Conservation (phyloP, 2,329 filamentous ascomycete genomes). For the Clonostachys byssicola region DNA sequence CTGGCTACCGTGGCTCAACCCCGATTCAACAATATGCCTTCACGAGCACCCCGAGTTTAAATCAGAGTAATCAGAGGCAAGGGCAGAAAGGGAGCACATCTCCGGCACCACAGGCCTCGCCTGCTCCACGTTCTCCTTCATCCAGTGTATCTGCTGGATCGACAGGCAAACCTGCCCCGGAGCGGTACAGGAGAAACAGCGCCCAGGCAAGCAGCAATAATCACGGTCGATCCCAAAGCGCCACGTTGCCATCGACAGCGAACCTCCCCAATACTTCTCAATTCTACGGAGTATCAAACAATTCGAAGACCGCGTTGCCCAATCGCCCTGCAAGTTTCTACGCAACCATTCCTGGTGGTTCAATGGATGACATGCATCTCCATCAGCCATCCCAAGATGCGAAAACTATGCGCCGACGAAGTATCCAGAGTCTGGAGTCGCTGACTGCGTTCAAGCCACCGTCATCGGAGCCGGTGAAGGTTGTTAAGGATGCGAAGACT, state of each 20-base stretch:
- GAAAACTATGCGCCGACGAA: slow-evolving; percentile 77
- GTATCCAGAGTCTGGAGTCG: slow-evolving; percentile 63
- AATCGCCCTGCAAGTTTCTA: slow-evolving; percentile 50
- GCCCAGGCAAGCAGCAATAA: slow-evolving; percentile 28
- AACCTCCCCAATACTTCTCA: slow-evolving; percentile 18
- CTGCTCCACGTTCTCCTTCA: not conserved
- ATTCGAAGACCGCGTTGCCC: slow-evolving; percentile 24
- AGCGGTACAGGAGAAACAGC: slow-evolving; percentile 73
- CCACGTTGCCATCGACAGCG: slow-evolving; percentile 17
- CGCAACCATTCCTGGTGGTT: slow-evolving; percentile 37
- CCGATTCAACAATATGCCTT: slow-evolving; percentile 77
- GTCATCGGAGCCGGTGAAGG: slow-evolving; percentile 5
- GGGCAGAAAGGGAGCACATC: slow-evolving; percentile 12
- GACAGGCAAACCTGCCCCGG: slow-evolving; percentile 49
- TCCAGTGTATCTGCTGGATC: not conserved
- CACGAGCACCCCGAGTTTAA: slow-evolving; percentile 63
- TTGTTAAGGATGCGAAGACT: slow-evolving; percentile 34
- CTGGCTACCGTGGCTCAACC: slow-evolving; percentile 49
- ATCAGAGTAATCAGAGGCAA: slow-evolving; percentile 24
- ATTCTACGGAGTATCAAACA: slow-evolving; percentile 19
- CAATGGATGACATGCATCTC: slow-evolving; percentile 67
- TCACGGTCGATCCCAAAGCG: slow-evolving; percentile 30
- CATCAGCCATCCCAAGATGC: slow-evolving; percentile 59
- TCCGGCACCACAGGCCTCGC: slow-evolving; percentile 41
- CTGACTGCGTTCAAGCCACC: slow-evolving; percentile 12